These are phyloP conservation scores for Amphicarpaea edgeworthii DNA, from an alignment of 306 rosid genomes.

Conservation along the genomic window DNA sequence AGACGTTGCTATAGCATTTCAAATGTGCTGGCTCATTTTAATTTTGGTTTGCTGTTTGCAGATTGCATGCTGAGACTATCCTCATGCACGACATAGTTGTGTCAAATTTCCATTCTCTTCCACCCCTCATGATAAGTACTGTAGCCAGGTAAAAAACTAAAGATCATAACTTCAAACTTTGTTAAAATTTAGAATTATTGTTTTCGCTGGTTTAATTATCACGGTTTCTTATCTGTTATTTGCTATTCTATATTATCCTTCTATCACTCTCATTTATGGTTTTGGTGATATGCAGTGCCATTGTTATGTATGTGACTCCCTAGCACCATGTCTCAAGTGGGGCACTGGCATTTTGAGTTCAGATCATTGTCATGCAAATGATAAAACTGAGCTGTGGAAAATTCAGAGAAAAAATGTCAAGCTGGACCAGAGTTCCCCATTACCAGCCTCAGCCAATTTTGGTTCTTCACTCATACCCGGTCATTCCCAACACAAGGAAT, in stretches of 20 bases:
- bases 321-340: conserved; percentile 80
- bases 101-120: conserved; percentile 71
- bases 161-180: conserved; percentile 30
- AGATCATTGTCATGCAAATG: conserved; percentile 85
- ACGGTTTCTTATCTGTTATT: conserved; percentile 15
- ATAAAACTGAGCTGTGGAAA: conserved; percentile 67
- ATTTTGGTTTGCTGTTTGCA: conserved; percentile 53
- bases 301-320: conserved; percentile 81
- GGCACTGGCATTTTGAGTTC: conserved; percentile 46
- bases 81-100: conserved; percentile 85
- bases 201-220: background rate
- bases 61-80: conserved; percentile 90
- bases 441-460: conserved; percentile 49
- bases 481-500: conserved; percentile 34
- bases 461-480: conserved; percentile 22
- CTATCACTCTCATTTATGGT: conserved; percentile 20
- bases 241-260: conserved; percentile 26
- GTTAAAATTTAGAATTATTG: conserved; percentile 3
- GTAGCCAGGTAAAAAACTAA: conserved; percentile 59
- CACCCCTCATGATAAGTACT: conserved; percentile 68
- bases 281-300: conserved; percentile 76
- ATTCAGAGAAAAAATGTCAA: conserved; percentile 56
- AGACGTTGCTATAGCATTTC: conserved; percentile 32
- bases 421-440: conserved; percentile 45
- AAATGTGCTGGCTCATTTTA: conserved; percentile 24